Percentiles rank a stretch among this genome's conserved stretches.
phyloP scores from a whole-genome alignment of 2,329 filamentous ascomycete species.

The Colletotrichum sp. region DNA sequence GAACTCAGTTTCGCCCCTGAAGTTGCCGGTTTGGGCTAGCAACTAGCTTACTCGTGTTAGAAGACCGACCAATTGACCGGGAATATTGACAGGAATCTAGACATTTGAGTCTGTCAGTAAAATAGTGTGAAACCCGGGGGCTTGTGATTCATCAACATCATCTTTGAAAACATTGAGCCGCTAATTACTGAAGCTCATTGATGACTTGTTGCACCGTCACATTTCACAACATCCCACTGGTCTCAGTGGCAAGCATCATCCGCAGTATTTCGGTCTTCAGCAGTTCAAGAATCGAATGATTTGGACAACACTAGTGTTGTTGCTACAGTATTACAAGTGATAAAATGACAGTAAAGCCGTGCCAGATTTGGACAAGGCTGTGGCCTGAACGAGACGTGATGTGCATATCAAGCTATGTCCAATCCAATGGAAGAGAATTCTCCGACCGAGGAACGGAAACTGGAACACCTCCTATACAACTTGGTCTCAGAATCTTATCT shows the following conservation, averaged over 20 bases:
- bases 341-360: neutral
- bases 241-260: accelerated
- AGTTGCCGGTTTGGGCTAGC: neutral
- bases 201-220: accelerated
- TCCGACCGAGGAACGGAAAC: neutral
- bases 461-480: neutral
- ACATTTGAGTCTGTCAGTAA: no score
- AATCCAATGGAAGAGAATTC: accelerated
- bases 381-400: neutral
- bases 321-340: neutral
- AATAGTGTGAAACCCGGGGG: neutral
- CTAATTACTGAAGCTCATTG: neutral
- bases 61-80: neutral
- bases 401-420: accelerated
- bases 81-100: accelerated
- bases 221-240: accelerated
- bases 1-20: neutral
- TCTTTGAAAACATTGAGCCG: accelerated
- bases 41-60: accelerated
- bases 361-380: neutral
- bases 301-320: neutral
- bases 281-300: neutral
- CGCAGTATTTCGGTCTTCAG: neutral
- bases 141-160: neutral
- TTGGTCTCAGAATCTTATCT: neutral